phyloP scores from a whole-genome alignment of 305 asterid genomes.

The Rubia balearica region DNA sequence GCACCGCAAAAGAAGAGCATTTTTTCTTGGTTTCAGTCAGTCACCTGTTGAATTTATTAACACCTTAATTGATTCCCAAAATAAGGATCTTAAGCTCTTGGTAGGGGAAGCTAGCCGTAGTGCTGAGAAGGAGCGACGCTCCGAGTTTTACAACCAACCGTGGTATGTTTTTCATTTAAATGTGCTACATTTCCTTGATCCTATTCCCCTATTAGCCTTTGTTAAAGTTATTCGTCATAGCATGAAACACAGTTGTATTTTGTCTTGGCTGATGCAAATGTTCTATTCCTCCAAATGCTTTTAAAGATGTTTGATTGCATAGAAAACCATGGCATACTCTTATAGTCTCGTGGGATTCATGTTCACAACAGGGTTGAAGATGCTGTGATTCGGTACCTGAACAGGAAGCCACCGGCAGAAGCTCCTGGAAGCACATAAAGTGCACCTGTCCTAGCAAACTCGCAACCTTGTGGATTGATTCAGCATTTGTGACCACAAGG shows the following conservation, averaged over 20 bases:
- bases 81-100: constrained; percentile 75
- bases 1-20: constrained; percentile 85
- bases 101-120: constrained; percentile 75
- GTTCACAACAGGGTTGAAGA: constrained; percentile 73
- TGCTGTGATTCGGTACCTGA: constrained; percentile 91
- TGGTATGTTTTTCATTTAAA: constrained; percentile 42
- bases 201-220: constrained; percentile 2
- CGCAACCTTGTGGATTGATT: neutral
- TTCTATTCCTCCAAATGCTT: neutral
- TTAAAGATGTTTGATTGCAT: neutral
- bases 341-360: neutral
- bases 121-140: constrained; percentile 80
- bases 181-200: neutral
- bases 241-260: neutral
- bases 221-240: neutral
- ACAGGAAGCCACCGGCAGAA: constrained; percentile 66
- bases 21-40: constrained; percentile 95
- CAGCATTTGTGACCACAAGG: neutral
- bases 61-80: constrained; percentile 81
- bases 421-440: constrained; percentile 50
- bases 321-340: neutral
- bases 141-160: constrained; percentile 87
- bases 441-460: neutral
- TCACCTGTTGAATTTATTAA: constrained; percentile 89
- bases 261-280: neutral